Conservation (phyloP, 2,329 filamentous ascomycete genomes). For the Allantophomopsis lycopodina region DNA sequence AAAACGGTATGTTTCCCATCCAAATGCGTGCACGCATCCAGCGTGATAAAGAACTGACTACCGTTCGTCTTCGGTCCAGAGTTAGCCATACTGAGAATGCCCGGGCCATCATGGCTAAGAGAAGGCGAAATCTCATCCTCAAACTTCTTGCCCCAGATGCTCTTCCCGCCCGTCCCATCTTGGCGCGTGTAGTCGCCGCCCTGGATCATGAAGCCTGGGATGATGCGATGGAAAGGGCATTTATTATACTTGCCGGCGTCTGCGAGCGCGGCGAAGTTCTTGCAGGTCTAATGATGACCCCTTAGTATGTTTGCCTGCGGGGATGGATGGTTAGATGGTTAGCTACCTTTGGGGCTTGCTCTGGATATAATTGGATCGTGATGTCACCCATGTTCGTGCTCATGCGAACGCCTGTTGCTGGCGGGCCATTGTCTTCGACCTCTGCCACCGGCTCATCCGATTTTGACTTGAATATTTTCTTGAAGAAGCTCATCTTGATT, state of each 20-base stretch:
- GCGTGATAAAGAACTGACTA: slow-evolving; percentile 87
- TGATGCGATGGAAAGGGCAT: slow-evolving; percentile 87
- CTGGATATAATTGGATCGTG: slow-evolving; percentile 1
- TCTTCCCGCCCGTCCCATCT: slow-evolving; percentile 72
- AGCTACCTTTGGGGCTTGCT: slow-evolving; percentile 1
- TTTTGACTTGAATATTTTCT: slow-evolving; percentile 2
- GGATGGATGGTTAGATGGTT: not conserved
- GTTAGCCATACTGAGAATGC: slow-evolving; percentile 76
- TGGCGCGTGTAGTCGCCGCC: slow-evolving; percentile 77
- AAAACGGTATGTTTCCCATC: slow-evolving; percentile 79
- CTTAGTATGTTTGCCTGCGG: not conserved
- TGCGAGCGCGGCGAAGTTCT: slow-evolving; percentile 78
- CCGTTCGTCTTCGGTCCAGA: slow-evolving; percentile 77
- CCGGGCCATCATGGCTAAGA: slow-evolving; percentile 80
- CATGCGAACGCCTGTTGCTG: not conserved
- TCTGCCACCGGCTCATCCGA: not conserved
- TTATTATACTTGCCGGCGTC: slow-evolving; percentile 73
- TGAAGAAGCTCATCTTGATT: slow-evolving; percentile 1
- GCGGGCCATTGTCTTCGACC: not conserved
- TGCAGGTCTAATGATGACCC: slow-evolving; percentile 65
- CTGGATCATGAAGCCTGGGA: slow-evolving; percentile 87
- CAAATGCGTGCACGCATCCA: slow-evolving; percentile 55
- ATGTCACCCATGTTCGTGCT: slow-evolving; percentile 1
- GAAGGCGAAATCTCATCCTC: slow-evolving; percentile 85
- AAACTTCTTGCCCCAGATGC: slow-evolving; percentile 38